Base-by-base conservation (phyloP, 257 asterid species). In the Datura wrightii region DNA sequence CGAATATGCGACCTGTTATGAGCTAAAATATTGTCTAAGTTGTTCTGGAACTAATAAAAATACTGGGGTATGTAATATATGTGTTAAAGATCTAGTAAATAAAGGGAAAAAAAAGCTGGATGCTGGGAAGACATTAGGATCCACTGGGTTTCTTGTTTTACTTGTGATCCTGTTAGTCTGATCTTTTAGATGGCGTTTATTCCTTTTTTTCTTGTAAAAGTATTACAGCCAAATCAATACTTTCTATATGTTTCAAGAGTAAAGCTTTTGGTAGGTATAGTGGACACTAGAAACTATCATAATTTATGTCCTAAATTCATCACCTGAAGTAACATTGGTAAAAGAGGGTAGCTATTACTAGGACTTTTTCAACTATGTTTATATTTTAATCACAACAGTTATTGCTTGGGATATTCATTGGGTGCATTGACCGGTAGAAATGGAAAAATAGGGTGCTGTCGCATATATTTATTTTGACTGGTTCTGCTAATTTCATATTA, bases 271-370 rank as follows among this genome's bases (percentile, higher is more conserved):
- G 31, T 3, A 67, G 78, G 78, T 67, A 7, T 39, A 62, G 1
- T 9, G 78, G 37, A 39, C 10, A 1, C 79, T 39, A 39, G 50
- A 16, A 41, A 69, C 79, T 53, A 50, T 52, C 83, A 42, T 79
- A 36, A 66, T 36, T 54, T 10, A 42, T 87, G 78, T 39, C 78
- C 50, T 16, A 39, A 39, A 16, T 69, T 69, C 31, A 69, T 39
- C 53, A 1, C 78, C 7, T 69, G 78, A 69, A 69, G 34, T 39
- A 15, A 5, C 78, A 8, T 16, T 3, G 24, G 34, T 39, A 69
- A 39, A 66, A 39, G 78, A 69, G 10, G 78, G 34, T 39, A 16
- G 78, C 52, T 69, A 39, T 39, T 8, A 39, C 34, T 3, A 39
- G 31, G 53, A 39, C 31, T 15, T 14, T 10, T 37, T 41, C 48